Base-by-base conservation (phyloP, 345 rosid genomes). In the Toxicodendron radicans region DNA sequence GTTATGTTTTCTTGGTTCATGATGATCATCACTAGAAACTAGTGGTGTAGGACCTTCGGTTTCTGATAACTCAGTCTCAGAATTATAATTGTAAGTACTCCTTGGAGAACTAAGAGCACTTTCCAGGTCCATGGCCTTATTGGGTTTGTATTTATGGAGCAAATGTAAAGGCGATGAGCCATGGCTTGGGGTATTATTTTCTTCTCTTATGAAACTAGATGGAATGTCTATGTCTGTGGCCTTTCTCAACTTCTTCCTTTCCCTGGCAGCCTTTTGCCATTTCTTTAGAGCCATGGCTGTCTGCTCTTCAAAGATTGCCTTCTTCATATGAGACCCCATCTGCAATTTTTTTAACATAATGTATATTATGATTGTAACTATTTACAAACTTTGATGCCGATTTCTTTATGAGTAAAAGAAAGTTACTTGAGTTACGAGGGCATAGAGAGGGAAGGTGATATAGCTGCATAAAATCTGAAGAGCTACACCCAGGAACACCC, bases 281-380 rank as follows among this genome's bases (percentile, higher is more conserved):
- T 81, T 84, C 78, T 56, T 81, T 43, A 81, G 77, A 9, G 85
- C 85, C 68, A 58, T 79, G 1, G 81, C 71, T 17, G 85, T 81
- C 62, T 84, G 87, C 73, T 84, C 87, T 77, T 84, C 87, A 64
- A 84, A 81, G 52, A 84, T 84, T 13, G 87, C 85, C 78, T 81
- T 76, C 83, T 84, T 84, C 87, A 84, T 81, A 78, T 84, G 84
- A 23, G 87, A 84, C 0, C 87, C 83, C 87, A 84, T 84, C 87
- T 84, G 82, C 76, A 51, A 60, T 17, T n/a, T 62, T 17, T 8
- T 27, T 27, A 27, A 27, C 32, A 12, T 4, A 1, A 38, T 38
- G 43, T 27, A 27, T 9, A 38, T 38, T 38, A 38, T 38, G 43
- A 38, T 38, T 38, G 43, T 38, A 1, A 38, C 43, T 38, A 38